These are phyloP conservation scores for Neurospora sp. DNA, from an alignment of 495 filamentous ascomycete genomes.

Conservation along the genomic window DNA sequence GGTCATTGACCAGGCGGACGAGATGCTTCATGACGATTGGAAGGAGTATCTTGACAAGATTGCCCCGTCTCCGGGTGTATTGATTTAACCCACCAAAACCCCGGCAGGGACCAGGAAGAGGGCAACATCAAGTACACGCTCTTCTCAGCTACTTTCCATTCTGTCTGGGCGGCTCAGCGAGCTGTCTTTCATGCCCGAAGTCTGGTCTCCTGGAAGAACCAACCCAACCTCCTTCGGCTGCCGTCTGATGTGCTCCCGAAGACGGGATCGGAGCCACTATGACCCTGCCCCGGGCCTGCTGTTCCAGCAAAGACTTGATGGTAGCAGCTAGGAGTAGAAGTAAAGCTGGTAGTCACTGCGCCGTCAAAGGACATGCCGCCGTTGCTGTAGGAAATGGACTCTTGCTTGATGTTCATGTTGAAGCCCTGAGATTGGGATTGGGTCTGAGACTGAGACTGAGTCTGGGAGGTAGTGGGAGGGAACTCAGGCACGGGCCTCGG, in stretches of 20 bases:
- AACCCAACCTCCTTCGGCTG: neutral
- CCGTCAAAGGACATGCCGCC: neutral
- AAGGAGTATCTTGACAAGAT: constrained; percentile 26
- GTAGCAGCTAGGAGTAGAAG: neutral
- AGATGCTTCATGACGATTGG: no score
- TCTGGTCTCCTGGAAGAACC: neutral
- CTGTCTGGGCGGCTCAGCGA: neutral
- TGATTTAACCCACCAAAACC: constrained; percentile 27
- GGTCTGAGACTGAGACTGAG: neutral
- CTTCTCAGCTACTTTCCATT: constrained; percentile 84
- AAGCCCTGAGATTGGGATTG: neutral
- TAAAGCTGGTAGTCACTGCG: neutral
- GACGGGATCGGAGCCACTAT: neutral
- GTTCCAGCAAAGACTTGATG: neutral
- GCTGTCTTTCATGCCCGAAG: neutral
- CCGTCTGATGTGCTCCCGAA: neutral
- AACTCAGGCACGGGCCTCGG: neutral
- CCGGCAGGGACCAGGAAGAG: no score
- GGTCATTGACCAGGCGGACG: no score
- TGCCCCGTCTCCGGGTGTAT: constrained; percentile 55
- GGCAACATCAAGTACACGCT: constrained; percentile 55
- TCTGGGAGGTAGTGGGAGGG: neutral
- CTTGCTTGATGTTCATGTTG: neutral
- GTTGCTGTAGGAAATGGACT: neutral
- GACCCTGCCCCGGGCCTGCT: neutral